Percentiles rank a stretch among this genome's conserved stretches.
These are phyloP conservation scores for Ilyonectria destructans DNA, from an alignment of 2,329 filamentous ascomycete species.

Conservation along the genomic window DNA sequence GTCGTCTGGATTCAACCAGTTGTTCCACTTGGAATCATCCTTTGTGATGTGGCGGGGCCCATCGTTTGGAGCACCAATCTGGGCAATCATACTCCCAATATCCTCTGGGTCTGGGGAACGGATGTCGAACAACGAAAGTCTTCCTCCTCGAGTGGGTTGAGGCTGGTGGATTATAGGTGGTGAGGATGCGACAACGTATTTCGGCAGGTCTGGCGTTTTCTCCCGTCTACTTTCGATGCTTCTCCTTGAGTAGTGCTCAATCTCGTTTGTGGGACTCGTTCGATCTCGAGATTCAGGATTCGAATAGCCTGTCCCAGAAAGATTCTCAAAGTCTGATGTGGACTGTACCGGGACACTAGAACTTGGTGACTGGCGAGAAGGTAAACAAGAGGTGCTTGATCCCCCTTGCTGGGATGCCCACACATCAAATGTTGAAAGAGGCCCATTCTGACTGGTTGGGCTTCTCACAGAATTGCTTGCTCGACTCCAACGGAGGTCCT, in stretches of 20 bases:
- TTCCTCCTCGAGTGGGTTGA: slow-evolving; percentile 40
- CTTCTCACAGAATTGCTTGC: slow-evolving; percentile 49
- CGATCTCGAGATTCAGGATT: background rate
- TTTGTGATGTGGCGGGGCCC: slow-evolving; percentile 13
- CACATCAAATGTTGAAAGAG: slow-evolving; percentile 7
- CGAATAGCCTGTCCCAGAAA: background rate
- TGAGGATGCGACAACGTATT: slow-evolving; percentile 35
- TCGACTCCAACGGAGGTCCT: slow-evolving; percentile 51
- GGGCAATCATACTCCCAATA: slow-evolving; percentile 33
- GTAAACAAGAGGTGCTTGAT: background rate
- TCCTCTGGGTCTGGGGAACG: slow-evolving; percentile 35
- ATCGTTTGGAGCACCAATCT: slow-evolving; percentile 27
- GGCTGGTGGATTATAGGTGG: slow-evolving; percentile 48
- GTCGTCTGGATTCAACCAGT: slow-evolving; percentile 39
- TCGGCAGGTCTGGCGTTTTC: slow-evolving; percentile 27
- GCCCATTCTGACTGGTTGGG: slow-evolving; percentile 16
- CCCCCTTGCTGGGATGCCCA: slow-evolving; percentile 8
- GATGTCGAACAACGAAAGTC: slow-evolving; percentile 29
- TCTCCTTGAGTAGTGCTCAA: background rate
- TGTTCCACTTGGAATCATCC: slow-evolving; percentile 44
- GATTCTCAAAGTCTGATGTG: background rate
- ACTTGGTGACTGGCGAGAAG: background rate
- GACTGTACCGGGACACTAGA: background rate
- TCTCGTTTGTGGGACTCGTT: slow-evolving; percentile 4
- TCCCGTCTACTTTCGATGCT: background rate